Evolutionary conservation across 371 early-diverging fungal species (phyloP), one percentile per base, ranked within the genome.

Genomic region (Smittium culicis): DNA sequence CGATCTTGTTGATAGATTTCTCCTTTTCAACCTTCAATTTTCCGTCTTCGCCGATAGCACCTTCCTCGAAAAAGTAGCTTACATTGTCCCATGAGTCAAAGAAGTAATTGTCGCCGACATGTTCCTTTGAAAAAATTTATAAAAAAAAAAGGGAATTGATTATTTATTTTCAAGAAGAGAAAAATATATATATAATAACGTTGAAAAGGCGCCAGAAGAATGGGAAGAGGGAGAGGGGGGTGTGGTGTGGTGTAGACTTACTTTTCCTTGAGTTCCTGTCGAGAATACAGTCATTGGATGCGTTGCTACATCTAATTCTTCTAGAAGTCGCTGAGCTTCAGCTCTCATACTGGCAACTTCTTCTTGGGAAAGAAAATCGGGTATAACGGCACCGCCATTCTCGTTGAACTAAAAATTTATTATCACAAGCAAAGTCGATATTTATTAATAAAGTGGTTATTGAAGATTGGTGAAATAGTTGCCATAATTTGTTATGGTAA

Each of bases 71-170:
- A 70, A 96, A 96, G 76, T 80, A 93, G 14, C 88, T 82, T 65
- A 92, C 78, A 70, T 92, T 89, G 74, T 92, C 89, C 27, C 91
- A 90, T 0, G 88, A 88, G 34, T 74, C 78, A 35, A 94, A 75
- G 77, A 94, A 94, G 75, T 94, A 96, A 27, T 88, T 87, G 69
- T 93, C 92, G 17, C 91, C 88, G 28, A 88, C 82, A 74, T 92
- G 91, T 61, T 25, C 25, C 84, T 78, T 32, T 81, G 76, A 34
- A 78, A 73, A 57, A 72, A 35, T 35, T 17, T 25, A 33, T 17
- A n/a, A 27, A 34, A 14, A 25, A 27, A 25, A 28, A 17, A 16
- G 31, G 27, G 34, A 8, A 30, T 64, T 14, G 25, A 29, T 3
- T 45, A 45, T 55, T 57, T 25, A 31, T 25, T 24, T 25, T 1